Evolutionary conservation across 768 basidiomycete genomes (phyloP).

Genomic region (Suillus plorans): DNA sequence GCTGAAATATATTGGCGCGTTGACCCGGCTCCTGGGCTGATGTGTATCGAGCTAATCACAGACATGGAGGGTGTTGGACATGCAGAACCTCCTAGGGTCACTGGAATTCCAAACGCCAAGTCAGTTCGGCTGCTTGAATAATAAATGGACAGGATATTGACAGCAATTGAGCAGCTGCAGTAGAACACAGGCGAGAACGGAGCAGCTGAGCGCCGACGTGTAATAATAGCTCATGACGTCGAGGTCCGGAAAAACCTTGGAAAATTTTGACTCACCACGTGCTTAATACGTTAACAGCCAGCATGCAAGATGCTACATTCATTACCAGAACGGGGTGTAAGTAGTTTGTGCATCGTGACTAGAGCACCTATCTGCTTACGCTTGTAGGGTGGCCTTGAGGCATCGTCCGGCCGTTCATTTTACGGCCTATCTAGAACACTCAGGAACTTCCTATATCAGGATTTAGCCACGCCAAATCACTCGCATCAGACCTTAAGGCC

Average conservation of each 20-base stretch:
- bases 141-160: constrained; percentile 42
- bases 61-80: constrained; percentile 80
- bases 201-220: constrained; percentile 70
- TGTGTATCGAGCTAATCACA: too few relatives aligned
- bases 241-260: constrained; percentile 44
- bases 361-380: not conserved
- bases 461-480: not conserved
- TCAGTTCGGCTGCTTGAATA: not conserved
- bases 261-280: not conserved
- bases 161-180: too few relatives aligned
- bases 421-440: not conserved
- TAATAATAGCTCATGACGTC: constrained; percentile 84
- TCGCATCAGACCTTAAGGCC: not conserved
- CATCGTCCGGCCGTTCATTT: not conserved
- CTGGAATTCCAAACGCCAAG: constrained; percentile 37
- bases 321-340: not conserved
- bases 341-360: not conserved
- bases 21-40: too few relatives aligned
- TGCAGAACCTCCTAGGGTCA: constrained; percentile 70
- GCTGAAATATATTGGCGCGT: not conserved
- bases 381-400: constrained; percentile 5
- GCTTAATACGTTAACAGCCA: not conserved
- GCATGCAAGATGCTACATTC: not conserved
- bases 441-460: not conserved
- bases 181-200: constrained; percentile 70